Evolutionary conservation across 306 rosid genomes (phyloP), one percentile per base, ranked within the genome.

Genomic region (Mimosa bimucronata): DNA sequence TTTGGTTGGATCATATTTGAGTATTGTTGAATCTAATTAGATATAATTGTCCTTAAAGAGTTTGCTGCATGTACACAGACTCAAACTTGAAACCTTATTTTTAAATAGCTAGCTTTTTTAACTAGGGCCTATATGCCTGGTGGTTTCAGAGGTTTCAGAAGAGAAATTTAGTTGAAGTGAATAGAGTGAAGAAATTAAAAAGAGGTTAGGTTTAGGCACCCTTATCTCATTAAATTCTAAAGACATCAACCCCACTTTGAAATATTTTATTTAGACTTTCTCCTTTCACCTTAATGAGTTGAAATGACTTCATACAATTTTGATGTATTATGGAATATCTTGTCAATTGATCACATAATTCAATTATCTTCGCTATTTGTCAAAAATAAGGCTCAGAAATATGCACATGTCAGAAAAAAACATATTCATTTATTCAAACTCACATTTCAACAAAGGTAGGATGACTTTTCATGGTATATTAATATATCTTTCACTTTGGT

Each of bases 341-440:
- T 55, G 62, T 5, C 28, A 55, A 55, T 65, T 16, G 46, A 50
- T 71, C 60, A 26, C 72, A 66, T 58, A 70, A 73, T n/a, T 25
- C 18, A 66, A 19, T 67, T 19, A 38, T n/a, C 72, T 19, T 38
- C 13, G 18, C 44, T 25, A 12, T 38, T 38, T n/a, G 72, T 38
- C 18, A 67, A 67, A 67, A 16, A n/a, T 38, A 67, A n/a, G 50
- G 44, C 21, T 14, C 50, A 37, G 62, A 55, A 55, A 66, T 67
- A 1, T 4, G 1, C 1, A 23, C 18, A 53, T 64, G 44, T 62
- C 19, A 65, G 26, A 71, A 57, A 77, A n/a, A 82, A 52, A 15
- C 66, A 69, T 11, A 44, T 34, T 60, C 50, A 14, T n/a, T 71
- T 16, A 30, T 60, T 55, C 66, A 29, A 55, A 30, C 16, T 6